Percentiles rank a stretch among this genome's conserved stretches.
Conservation (phyloP, 164 flowering plant species). For the Berberis thunbergii region DNA sequence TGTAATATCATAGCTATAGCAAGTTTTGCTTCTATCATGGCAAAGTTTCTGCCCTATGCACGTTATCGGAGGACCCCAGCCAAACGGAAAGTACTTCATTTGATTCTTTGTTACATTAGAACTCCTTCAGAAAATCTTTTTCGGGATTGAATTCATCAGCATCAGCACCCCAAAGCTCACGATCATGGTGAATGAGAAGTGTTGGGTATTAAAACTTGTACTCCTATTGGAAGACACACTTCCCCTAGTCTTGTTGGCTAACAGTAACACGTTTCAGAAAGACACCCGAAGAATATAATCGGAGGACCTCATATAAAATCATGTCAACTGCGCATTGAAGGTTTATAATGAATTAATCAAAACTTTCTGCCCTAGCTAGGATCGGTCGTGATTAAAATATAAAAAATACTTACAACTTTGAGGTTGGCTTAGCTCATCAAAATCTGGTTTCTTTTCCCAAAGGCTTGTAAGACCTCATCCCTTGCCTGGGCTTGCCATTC, state of each 20-base stretch:
- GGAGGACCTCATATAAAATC: slow-evolving; percentile 4
- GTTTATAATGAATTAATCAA: background rate
- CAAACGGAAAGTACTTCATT: slow-evolving; percentile 1
- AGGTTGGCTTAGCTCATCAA: slow-evolving; percentile 12
- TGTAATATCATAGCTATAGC: slow-evolving; percentile 1
- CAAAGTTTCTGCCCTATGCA: slow-evolving; percentile 6
- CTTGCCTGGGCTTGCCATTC: slow-evolving; percentile 7
- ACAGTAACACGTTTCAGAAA: background rate
- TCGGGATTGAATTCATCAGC: slow-evolving; percentile 5
- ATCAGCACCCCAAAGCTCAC: slow-evolving; percentile 6
- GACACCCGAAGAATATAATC: slow-evolving; percentile 1
- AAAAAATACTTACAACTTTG: slow-evolving; percentile 14
- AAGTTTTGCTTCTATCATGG: slow-evolving; percentile 3
- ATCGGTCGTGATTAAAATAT: no score
- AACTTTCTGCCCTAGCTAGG: no score
- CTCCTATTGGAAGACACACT: slow-evolving; percentile 2
- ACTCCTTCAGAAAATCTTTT: slow-evolving; percentile 6
- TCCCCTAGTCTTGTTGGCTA: slow-evolving; percentile 1
- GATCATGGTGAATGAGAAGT: slow-evolving; percentile 4
- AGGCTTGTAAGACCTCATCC: slow-evolving; percentile 10
- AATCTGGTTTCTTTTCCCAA: slow-evolving; percentile 7
- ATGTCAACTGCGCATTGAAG: slow-evolving; percentile 1
- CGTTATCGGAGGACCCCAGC: slow-evolving; percentile 4
- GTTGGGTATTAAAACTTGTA: background rate
- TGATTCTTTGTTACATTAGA: slow-evolving; percentile 2